phyloP scores from a whole-genome alignment of 129 eudicot genomes.

The Flaveria sonorensis region DNA sequence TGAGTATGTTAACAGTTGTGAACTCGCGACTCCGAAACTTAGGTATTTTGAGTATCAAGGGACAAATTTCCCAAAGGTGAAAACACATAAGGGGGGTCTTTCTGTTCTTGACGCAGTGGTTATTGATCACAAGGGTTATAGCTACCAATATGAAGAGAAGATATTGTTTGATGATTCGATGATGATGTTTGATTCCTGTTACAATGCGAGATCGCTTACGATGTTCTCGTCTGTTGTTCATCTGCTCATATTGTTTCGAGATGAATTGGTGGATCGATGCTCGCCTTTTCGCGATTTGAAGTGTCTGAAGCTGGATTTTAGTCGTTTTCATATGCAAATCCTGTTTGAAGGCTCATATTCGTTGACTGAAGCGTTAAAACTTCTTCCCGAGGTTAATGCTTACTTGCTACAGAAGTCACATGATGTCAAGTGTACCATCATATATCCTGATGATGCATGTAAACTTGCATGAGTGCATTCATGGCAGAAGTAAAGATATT shows the following conservation, averaged over 20 bases:
- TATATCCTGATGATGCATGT: background rate
- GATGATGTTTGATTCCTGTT: background rate
- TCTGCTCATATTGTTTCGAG: background rate
- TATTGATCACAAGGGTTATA: background rate
- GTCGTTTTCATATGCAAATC: background rate
- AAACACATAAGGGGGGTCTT: background rate
- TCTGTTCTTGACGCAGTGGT: conserved; percentile 15
- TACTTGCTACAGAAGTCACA: conserved; percentile 21
- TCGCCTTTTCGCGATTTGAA: conserved; percentile 15
- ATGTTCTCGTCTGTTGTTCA: background rate
- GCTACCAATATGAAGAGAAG: background rate
- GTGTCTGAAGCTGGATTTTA: conserved; percentile 15
- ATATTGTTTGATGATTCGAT: conserved; percentile 12
- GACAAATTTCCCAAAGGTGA: background rate
- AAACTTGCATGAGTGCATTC: background rate
- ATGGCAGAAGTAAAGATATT: background rate
- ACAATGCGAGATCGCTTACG: conserved; percentile 4
- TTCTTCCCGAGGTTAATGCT: background rate
- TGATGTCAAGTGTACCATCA: background rate
- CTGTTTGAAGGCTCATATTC: background rate
- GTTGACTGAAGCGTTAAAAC: background rate
- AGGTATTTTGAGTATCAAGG: conserved; percentile 3
- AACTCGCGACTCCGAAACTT: conserved; percentile 22
- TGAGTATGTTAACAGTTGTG: background rate
- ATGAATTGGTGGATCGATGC: background rate